Evolutionary conservation across 768 basidiomycete genomes (phyloP).

Genomic region (Serendipita sp.): DNA sequence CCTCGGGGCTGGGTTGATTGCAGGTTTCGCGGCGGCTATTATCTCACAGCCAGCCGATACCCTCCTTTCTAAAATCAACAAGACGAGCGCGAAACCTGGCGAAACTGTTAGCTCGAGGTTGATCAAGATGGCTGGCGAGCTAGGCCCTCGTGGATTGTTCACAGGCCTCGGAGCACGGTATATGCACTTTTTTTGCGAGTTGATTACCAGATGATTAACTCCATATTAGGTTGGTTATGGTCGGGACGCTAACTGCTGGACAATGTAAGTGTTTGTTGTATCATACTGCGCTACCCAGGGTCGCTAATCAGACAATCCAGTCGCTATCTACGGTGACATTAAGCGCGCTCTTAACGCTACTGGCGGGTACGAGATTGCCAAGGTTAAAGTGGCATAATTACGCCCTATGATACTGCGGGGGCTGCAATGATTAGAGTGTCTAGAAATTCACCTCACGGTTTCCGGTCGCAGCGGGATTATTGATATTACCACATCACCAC

Average conservation of each 20-base stretch:
- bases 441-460: too few relatives aligned
- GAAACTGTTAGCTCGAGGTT: slow-evolving; percentile 24
- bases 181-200: neutral
- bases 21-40: slow-evolving; percentile 89
- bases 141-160: slow-evolving; percentile 26
- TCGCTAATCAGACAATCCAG: neutral
- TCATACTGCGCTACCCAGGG: neutral
- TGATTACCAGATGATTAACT: neutral
- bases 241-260: slow-evolving; percentile 28
- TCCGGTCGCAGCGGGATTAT: neutral
- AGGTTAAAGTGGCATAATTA: slow-evolving; percentile 9
- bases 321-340: slow-evolving; percentile 24
- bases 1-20: slow-evolving; percentile 81
- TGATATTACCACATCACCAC: neutral
- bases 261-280: slow-evolving; percentile 17
- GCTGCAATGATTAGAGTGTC: too few relatives aligned
- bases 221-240: slow-evolving; percentile 23
- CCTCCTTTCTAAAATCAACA: slow-evolving; percentile 85
- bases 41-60: slow-evolving; percentile 96
- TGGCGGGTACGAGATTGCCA: slow-evolving; percentile 19
- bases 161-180: slow-evolving; percentile 24
- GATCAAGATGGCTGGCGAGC: slow-evolving; percentile 24
- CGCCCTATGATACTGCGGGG: neutral
- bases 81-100: slow-evolving; percentile 36
- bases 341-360: slow-evolving; percentile 23